Evolutionary conservation across 306 rosid genomes (phyloP).

Genomic region (Potentilla sterilis): DNA sequence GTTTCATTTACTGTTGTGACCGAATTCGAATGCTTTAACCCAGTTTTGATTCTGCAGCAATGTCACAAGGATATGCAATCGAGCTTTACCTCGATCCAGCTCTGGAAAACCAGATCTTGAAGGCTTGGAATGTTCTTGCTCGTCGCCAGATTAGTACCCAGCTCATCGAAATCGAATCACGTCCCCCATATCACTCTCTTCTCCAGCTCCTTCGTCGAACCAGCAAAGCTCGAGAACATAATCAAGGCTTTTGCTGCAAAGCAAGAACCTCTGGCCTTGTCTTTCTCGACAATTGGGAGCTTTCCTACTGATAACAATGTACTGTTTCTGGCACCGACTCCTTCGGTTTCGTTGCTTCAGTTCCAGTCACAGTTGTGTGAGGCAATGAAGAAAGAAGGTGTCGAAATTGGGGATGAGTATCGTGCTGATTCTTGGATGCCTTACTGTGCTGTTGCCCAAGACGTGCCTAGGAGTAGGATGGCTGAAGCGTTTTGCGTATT

Average conservation of each 20-base stretch:
- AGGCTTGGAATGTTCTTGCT: slow-evolving; percentile 94
- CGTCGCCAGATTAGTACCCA: slow-evolving; percentile 87
- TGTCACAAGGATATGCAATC: slow-evolving; percentile 80
- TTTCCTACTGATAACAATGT: slow-evolving; percentile 58
- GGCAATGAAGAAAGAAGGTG: slow-evolving; percentile 64
- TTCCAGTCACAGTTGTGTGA: slow-evolving; percentile 75
- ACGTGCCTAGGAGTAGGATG: slow-evolving; percentile 65
- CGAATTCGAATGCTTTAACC: background rate
- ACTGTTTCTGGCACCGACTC: slow-evolving; percentile 81
- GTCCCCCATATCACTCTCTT: slow-evolving; percentile 97
- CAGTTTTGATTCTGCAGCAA: slow-evolving; percentile 33
- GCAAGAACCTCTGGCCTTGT: slow-evolving; percentile 65
- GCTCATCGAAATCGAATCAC: slow-evolving; percentile 82
- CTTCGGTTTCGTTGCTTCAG: slow-evolving; percentile 71
- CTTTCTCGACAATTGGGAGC: slow-evolving; percentile 67
- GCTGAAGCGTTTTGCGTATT: slow-evolving; percentile 72
- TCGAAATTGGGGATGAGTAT: slow-evolving; percentile 54
- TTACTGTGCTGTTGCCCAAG: slow-evolving; percentile 69
- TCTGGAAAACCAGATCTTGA: slow-evolving; percentile 84
- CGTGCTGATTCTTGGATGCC: slow-evolving; percentile 80
- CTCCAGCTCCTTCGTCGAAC: slow-evolving; percentile 55
- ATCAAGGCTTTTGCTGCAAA: slow-evolving; percentile 53
- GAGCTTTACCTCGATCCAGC: slow-evolving; percentile 97
- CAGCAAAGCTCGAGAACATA: slow-evolving; percentile 51
- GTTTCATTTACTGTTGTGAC: slow-evolving; percentile 21